Base-by-base conservation (phyloP, 768 basidiomycete genomes). In the Pleurotus cornucopiae region DNA sequence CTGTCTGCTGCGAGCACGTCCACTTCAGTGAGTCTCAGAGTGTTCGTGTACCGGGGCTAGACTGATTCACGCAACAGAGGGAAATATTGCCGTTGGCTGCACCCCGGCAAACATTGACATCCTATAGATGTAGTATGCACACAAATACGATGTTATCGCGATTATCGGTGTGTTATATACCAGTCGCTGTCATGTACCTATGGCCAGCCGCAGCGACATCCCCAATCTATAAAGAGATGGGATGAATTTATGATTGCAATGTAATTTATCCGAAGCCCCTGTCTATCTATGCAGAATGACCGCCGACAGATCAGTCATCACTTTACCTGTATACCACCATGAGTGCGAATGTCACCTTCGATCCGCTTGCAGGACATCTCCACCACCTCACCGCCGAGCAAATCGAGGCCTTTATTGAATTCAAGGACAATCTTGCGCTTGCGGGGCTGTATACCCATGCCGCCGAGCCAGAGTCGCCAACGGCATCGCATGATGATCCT, bases 401-500 rank as follows among this genome's bases (percentile, higher is more conserved):
- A 60, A 64, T 79, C 57, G 65, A 72, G 23, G 73, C 76, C 9
- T 70, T 91, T 18, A 63, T 67, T 4, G 62, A 66, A 0, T 88
- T 91, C 76, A 87, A 82, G 64, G 62, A 71, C 11, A 73, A 70
- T 44, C 73, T 91, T 13, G 61, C 59, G 2, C 69, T 76, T 21
- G 77, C 78, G 2, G 70, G 74, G n/a, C 74, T 89, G 30, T 90
- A 86, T 66, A 66, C 57, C 4, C 74, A 76, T 13, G 56, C 68
- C 2, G 60, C 67, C 13, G 70, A 71, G 23, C 23, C 60, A 56
- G 1, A 49, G 14, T 20, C 51, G 37, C 18, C 46, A 25, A 62
- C 58, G 13, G 73, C 85, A 0, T 83, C 82, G 2, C 83, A 85
- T 59, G 82, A 88, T 49, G 89, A 91, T 41, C 63, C 76, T 1